These are phyloP conservation scores for Citrus mangshanensis DNA, from an alignment of 345 rosid species.

Conservation along the genomic window DNA sequence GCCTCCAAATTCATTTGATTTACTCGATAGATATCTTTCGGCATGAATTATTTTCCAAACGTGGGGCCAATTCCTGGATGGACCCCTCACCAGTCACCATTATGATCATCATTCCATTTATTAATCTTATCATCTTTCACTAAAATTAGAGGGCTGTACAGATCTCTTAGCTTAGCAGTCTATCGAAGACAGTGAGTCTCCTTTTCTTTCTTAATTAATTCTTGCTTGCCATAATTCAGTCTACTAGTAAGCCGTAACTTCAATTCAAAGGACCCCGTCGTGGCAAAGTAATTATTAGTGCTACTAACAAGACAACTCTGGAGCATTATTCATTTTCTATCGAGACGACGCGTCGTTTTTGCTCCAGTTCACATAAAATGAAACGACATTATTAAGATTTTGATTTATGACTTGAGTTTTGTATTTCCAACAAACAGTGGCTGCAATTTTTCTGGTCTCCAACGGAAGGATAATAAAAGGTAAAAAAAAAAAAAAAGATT, in stretches of 20 bases:
- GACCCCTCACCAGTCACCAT: neutral
- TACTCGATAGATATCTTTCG: neutral
- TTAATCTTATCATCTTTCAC: neutral
- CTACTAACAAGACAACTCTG: neutral
- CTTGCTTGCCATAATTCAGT: neutral
- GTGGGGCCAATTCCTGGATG: neutral
- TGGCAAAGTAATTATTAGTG: conserved; percentile 8
- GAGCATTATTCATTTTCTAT: too few species aligned
- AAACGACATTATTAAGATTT: neutral
- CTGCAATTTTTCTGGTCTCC: conserved; percentile 22
- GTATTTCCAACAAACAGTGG: conserved; percentile 19
- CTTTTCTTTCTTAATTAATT: neutral
- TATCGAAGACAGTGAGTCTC: neutral
- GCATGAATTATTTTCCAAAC: neutral
- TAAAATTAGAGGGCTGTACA: neutral
- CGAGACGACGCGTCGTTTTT: conserved; percentile 12
- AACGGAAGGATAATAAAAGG: conserved; percentile 13
- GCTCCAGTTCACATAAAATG: neutral
- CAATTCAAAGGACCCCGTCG: conserved; percentile 10
- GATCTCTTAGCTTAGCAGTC: too few species aligned
- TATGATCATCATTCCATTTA: neutral
- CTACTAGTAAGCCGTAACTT: neutral
- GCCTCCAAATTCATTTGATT: neutral
- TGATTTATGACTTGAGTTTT: neutral
- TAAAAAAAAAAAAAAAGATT: conserved; percentile 22